phyloP scores from a whole-genome alignment of 2,329 filamentous ascomycete species.

The Fusarium concolor region DNA sequence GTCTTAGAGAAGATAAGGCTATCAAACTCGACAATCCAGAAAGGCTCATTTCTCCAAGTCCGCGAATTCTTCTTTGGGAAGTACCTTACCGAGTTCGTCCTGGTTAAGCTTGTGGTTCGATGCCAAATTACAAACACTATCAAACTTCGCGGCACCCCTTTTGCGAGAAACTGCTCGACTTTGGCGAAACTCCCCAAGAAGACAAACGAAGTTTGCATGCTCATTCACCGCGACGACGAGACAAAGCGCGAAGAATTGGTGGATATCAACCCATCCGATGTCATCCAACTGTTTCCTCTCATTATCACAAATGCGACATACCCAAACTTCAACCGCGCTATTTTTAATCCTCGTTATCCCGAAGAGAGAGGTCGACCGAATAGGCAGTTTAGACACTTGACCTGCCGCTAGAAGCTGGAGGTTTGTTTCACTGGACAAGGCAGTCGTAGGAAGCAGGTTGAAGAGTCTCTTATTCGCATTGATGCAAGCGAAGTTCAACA shows the following conservation, averaged over 20 bases:
- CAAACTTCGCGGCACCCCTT: conserved; percentile 55
- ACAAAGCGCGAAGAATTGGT: conserved; percentile 49
- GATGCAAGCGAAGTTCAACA: conserved; percentile 48
- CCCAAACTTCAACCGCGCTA: conserved; percentile 52
- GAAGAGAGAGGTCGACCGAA: conserved; percentile 30
- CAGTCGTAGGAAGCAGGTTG: conserved; percentile 43
- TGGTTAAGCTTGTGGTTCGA: conserved; percentile 58
- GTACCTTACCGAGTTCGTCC: conserved; percentile 52
- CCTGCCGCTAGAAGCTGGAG: conserved; percentile 64
- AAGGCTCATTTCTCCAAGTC: conserved; percentile 49
- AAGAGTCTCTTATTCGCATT: conserved; percentile 54
- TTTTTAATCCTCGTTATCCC: conserved; percentile 20
- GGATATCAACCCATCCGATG: conserved; percentile 54
- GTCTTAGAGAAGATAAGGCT: conserved; percentile 33
- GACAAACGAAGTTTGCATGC: conserved; percentile 57
- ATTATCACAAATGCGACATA: conserved; percentile 67
- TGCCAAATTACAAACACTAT: conserved; percentile 28
- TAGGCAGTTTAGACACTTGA: conserved; percentile 54
- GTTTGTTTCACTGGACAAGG: conserved; percentile 42
- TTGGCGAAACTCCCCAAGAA: conserved; percentile 54
- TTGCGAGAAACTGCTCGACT: conserved; percentile 51
- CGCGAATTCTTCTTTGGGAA: conserved; percentile 33
- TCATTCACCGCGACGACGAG: conserved; percentile 50
- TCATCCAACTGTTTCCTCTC: conserved; percentile 58
- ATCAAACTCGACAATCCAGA: conserved; percentile 23